phyloP scores from a whole-genome alignment of 208 protist genomes.

The Polymyxa betae region DNA sequence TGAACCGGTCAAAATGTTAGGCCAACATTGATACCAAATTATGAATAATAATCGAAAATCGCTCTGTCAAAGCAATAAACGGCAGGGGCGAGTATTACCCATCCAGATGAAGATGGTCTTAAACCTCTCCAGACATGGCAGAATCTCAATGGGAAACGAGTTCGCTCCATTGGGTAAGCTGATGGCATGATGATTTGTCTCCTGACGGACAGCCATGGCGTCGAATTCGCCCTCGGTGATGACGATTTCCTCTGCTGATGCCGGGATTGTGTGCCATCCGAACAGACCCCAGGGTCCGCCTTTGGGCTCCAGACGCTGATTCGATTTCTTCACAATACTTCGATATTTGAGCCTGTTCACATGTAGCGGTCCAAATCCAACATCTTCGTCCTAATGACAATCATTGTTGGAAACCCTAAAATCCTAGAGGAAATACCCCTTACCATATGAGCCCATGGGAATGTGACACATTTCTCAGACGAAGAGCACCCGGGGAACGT shows the following conservation, averaged over 20 bases:
- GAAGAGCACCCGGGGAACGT: not conserved
- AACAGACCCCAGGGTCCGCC: conserved; percentile 72
- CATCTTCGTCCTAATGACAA: conserved; percentile 21
- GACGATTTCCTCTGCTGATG: conserved; percentile 64
- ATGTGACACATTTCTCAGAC: conserved; percentile 19
- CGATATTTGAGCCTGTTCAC: not conserved
- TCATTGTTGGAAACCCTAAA: not conserved
- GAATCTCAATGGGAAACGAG: conserved; percentile 68
- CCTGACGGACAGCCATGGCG: conserved; percentile 75
- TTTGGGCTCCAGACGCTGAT: not conserved
- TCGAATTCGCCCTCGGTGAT: conserved; percentile 77
- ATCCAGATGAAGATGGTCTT: conserved; percentile 74
- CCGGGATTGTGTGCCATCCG: conserved; percentile 71
- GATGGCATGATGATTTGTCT: conserved; percentile 70
- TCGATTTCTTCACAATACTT: conserved; percentile 47
- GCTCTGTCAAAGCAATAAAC: too few species aligned
- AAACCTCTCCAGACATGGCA: conserved; percentile 71
- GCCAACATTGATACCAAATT: too few species aligned
- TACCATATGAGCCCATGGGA: conserved; percentile 10
- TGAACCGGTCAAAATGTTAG: too few species aligned
- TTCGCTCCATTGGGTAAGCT: conserved; percentile 74
- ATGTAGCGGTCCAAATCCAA: not conserved
- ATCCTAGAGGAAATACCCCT: not conserved
- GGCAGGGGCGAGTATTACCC: conserved; percentile 65
- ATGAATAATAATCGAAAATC: conserved; percentile 53